These are phyloP conservation scores for Geotrichum phurueaensis DNA, from an alignment of 1,139 yeast genomes.

Conservation along the genomic window DNA sequence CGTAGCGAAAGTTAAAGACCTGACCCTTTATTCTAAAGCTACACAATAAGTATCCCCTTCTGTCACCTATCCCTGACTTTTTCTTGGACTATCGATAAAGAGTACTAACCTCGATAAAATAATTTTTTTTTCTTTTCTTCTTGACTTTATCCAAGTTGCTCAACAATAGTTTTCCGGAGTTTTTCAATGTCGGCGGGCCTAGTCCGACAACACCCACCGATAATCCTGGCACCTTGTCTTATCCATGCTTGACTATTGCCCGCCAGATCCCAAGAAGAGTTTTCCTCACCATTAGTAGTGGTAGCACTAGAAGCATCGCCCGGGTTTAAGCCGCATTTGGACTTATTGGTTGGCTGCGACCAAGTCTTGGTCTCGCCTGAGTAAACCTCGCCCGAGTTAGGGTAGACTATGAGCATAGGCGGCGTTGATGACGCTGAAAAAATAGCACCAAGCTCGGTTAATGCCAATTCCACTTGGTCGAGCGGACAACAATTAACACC, in stretches of 20 bases:
- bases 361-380: slow-evolving; percentile 10
- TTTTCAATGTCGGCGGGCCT: slow-evolving; percentile 22
- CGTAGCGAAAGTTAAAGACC: no score
- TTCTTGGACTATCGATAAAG: no score
- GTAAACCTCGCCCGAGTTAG: slow-evolving; percentile 48
- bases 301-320: not conserved
- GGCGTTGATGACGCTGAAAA: slow-evolving; percentile 6
- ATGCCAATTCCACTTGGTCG: slow-evolving; percentile 27
- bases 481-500: slow-evolving; percentile 45
- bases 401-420: slow-evolving; percentile 43
- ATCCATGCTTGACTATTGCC: slow-evolving; percentile 17
- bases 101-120: no score
- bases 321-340: not conserved
- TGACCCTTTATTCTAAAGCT: no score
- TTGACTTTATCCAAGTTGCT: not conserved
- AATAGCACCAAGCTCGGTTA: slow-evolving; percentile 24
- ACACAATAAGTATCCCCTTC: no score
- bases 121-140: no score
- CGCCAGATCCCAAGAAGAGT: not conserved
- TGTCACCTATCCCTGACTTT: no score
- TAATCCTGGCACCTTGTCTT: slow-evolving; percentile 21
- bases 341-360: not conserved
- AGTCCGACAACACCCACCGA: slow-evolving; percentile 28
- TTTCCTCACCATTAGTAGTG: not conserved
- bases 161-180: slow-evolving; percentile 1